Percentiles rank a stretch among this genome's conserved stretches.
Conservation (phyloP, 192 early-diverging fungal species). For the Allomyces macrogynus region DNA sequence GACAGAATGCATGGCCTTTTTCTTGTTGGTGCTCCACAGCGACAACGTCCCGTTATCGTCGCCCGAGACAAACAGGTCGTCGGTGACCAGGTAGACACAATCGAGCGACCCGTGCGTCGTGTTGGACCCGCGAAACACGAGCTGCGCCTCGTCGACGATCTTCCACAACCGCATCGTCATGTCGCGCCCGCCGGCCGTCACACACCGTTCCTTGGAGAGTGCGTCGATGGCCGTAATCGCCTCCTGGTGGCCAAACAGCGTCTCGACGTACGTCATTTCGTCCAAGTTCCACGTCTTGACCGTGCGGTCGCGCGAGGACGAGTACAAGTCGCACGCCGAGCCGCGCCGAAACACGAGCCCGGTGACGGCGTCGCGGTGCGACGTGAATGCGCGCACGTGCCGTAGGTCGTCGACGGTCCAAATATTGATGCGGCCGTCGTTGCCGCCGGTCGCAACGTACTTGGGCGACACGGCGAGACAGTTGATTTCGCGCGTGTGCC, state of each 20-base stretch:
- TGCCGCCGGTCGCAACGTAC: conserved; percentile 53
- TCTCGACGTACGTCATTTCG: conserved; percentile 80
- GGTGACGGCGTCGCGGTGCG: conserved; percentile 80
- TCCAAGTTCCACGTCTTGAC: conserved; percentile 95
- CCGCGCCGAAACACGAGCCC: conserved; percentile 69
- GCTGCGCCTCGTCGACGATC: conserved; percentile 78
- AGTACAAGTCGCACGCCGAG: conserved; percentile 53
- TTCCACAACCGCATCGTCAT: conserved; percentile 83
- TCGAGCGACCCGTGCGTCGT: conserved; percentile 51
- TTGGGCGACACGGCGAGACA: conserved; percentile 45
- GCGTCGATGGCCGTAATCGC: conserved; percentile 57
- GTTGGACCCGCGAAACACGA: conserved; percentile 58
- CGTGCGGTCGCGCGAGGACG: conserved; percentile 71
- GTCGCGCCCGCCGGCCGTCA: conserved; percentile 78
- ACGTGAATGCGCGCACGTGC: conserved; percentile 52
- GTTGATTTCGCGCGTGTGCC: conserved; percentile 55
- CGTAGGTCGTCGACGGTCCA: conserved; percentile 68
- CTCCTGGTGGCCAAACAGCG: conserved; percentile 96
- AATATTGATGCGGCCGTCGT: conserved; percentile 74
- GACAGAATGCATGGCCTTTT: conserved; percentile 76
- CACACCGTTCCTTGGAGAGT: conserved; percentile 68
- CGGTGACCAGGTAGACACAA: conserved; percentile 75
- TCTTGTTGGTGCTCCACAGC: conserved; percentile 75
- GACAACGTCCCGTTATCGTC: conserved; percentile 73
- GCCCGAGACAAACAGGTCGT: conserved; percentile 79